A percentile compares a stretch with the other conserved stretches of the same genome.
Conservation (phyloP, 129 eudicot species). For the Rutidosis leptorrhynchoides region DNA sequence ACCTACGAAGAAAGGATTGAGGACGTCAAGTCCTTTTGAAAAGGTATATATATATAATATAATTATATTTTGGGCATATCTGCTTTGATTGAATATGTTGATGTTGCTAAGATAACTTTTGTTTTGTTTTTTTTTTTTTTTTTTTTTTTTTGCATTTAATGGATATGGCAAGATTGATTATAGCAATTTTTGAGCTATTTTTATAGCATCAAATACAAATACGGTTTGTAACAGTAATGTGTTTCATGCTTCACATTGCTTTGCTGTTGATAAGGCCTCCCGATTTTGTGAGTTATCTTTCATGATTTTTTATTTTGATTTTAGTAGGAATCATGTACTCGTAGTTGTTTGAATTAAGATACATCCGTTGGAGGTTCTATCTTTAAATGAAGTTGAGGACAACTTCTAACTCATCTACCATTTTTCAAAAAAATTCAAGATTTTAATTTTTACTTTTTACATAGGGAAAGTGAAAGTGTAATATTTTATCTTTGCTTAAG, state of each 20-base stretch:
- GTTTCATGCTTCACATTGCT: conserved; percentile 2
- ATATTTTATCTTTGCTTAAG: too few relatives aligned
- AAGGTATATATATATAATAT: conserved; percentile 75
- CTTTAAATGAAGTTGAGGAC: background rate
- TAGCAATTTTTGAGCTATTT: conserved; percentile 10
- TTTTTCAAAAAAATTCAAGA: too few relatives aligned
- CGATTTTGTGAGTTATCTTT: background rate
- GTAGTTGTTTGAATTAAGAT: conserved; percentile 7
- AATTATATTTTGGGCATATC: too few relatives aligned
- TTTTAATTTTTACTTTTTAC: too few relatives aligned
- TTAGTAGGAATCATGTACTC: conserved; percentile 11
- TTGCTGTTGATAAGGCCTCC: background rate
- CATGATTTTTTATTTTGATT: conserved; percentile 15
- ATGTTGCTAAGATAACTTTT: too few relatives aligned
- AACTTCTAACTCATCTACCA: conserved; percentile 1
- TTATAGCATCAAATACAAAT: background rate
- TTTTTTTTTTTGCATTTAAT: too few relatives aligned
- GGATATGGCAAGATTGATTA: background rate
- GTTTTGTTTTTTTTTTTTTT: too few relatives aligned
- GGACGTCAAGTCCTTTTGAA: conserved; percentile 74
- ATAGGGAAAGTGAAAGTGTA: too few relatives aligned
- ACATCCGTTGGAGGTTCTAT: background rate
- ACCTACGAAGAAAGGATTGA: conserved; percentile 72
- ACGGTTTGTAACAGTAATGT: background rate
- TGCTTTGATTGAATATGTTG: too few relatives aligned